Conservation (phyloP, 306 rosid species). For the Lathyrus aphaca region DNA sequence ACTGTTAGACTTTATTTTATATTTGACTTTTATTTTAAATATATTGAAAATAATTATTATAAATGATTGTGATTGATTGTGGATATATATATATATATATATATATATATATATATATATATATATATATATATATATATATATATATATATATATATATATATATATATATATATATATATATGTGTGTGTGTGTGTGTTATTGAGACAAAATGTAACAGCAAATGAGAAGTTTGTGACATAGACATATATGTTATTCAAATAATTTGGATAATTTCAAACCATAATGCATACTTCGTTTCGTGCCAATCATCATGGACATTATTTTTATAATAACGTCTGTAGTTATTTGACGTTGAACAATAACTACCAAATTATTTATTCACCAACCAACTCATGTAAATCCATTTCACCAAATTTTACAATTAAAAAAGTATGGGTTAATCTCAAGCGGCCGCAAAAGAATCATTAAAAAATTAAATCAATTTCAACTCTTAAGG, state of each 20-base stretch:
- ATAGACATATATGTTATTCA: neutral
- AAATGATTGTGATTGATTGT: too few species aligned
- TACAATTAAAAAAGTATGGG: neutral
- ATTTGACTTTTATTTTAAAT: too few species aligned
- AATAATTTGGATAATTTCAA: neutral
- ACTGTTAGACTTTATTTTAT: too few species aligned
- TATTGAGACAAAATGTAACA: too few species aligned
- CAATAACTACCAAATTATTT: neutral
- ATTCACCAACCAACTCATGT: neutral
- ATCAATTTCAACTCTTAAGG: neutral
- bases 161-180: too few species aligned
- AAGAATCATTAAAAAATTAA: neutral
- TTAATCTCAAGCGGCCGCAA: neutral
- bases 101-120: too few species aligned
- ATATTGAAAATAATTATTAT: too few species aligned
- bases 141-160: too few species aligned
- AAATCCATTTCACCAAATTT: neutral
- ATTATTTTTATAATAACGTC: neutral
- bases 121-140: too few species aligned
- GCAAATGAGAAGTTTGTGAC: neutral
- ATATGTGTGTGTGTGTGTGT: too few species aligned
- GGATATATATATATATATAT: too few species aligned
- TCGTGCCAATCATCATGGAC: neutral
- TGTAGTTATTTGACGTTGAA: neutral
- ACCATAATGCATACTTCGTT: slow-evolving; percentile 7